Conservation (phyloP, 2,329 filamentous ascomycete species). For the Aspergillus sojae region DNA sequence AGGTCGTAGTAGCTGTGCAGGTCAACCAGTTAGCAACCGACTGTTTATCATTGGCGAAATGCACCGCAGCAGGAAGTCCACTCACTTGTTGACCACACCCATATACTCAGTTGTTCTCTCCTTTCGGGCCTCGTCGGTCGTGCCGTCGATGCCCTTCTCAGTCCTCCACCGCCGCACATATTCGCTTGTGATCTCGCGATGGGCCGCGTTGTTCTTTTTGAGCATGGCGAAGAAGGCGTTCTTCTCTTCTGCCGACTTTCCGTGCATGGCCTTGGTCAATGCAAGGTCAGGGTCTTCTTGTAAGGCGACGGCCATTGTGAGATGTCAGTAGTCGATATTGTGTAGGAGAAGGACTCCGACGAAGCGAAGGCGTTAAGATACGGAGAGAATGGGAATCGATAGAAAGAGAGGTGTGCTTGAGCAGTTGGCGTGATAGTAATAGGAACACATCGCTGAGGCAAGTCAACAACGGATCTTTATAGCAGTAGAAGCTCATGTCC, state of each 20-base stretch:
- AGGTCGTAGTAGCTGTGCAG: slow-evolving; percentile 77
- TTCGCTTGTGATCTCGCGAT: slow-evolving; percentile 1
- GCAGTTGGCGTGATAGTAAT: not conserved
- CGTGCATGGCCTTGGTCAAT: not conserved
- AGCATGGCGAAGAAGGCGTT: slow-evolving; percentile 4
- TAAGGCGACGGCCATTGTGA: slow-evolving; percentile 1
- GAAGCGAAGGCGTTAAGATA: not conserved
- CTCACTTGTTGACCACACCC: slow-evolving; percentile 2
- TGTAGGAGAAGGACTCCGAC: not conserved
- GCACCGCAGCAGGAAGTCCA: not conserved
- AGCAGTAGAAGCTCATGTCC: not conserved
- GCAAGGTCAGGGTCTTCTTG: slow-evolving; percentile 6
- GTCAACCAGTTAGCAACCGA: not conserved
- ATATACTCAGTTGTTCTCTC: slow-evolving; percentile 5
- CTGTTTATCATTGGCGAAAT: not conserved
- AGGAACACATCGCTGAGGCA: not conserved
- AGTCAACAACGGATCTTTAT: not conserved
- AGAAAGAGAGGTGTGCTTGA: not conserved
- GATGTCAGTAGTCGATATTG: not conserved
- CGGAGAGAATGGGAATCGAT: not conserved
- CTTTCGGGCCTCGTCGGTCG: not conserved
- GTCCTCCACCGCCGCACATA: not conserved
- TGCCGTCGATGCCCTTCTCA: slow-evolving; percentile 2
- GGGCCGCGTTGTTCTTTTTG: not conserved
- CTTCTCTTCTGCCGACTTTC: not conserved